A percentile compares a stretch with the other conserved stretches of the same genome.
These are phyloP conservation scores for Lichtheimia hyalospora DNA, from an alignment of 371 early-diverging fungal genomes.

Conservation along the genomic window DNA sequence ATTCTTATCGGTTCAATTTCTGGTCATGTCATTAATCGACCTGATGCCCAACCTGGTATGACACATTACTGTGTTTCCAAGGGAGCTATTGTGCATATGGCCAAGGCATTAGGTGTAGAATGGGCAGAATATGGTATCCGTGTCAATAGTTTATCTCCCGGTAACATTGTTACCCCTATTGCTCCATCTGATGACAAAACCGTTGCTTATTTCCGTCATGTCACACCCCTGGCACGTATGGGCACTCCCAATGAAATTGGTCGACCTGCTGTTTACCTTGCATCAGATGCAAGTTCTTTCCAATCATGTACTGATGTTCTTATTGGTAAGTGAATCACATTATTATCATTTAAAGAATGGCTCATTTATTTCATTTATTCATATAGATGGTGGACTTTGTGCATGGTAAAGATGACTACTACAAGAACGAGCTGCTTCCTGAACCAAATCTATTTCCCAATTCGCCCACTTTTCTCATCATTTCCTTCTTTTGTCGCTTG, in stretches of 20 bases:
- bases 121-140: constrained; percentile 25
- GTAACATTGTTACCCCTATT: constrained; percentile 28
- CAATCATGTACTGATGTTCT: constrained; percentile 26
- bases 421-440: constrained; percentile 47
- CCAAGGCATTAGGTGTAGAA: constrained; percentile 24
- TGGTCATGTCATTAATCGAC: constrained; percentile 24
- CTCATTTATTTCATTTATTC: neutral
- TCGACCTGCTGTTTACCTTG: constrained; percentile 26
- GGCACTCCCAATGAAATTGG: constrained; percentile 21
- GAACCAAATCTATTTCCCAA: constrained; percentile 50
- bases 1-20: constrained; percentile 27
- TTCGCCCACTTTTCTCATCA: constrained; percentile 44
- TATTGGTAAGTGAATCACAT: constrained; percentile 16
- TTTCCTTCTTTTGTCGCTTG: constrained; percentile 45
- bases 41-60: constrained; percentile 23
- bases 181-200: constrained; percentile 19
- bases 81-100: constrained; percentile 25
- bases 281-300: constrained; percentile 29
- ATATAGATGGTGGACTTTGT: constrained; percentile 13
- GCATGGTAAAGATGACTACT: constrained; percentile 20
- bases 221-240: constrained; percentile 23
- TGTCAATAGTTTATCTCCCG: constrained; percentile 27
- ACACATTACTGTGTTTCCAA: constrained; percentile 24
- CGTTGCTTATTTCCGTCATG: constrained; percentile 15
- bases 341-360: neutral